A percentile compares a stretch with the other conserved stretches of the same genome.
Evolutionary conservation across 345 rosid species (phyloP).

Genomic region (Adansonia digitata): DNA sequence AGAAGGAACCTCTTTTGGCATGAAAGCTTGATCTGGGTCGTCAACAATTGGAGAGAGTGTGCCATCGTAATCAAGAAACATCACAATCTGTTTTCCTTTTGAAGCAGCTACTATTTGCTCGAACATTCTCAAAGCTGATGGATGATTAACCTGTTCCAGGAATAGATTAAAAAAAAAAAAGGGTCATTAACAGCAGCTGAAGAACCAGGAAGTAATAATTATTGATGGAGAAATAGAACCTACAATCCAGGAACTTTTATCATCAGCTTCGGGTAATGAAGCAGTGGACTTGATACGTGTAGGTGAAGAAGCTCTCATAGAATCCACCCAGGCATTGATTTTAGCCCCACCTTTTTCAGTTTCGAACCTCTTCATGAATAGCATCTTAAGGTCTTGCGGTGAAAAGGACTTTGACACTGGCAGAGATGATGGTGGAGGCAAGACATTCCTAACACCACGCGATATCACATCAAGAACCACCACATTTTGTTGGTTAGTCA

Average conservation of each 20-base stretch:
- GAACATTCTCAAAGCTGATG: constrained; percentile 77
- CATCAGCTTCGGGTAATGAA: constrained; percentile 26
- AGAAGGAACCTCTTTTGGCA: constrained; percentile 62
- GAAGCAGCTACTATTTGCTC: constrained; percentile 56
- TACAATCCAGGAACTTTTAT: constrained; percentile 57
- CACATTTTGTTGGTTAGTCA: constrained; percentile 78
- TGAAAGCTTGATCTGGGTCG: constrained; percentile 91
- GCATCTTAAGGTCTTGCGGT: constrained; percentile 32
- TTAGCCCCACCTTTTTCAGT: constrained; percentile 34
- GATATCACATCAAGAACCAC: constrained; percentile 47
- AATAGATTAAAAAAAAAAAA: neutral
- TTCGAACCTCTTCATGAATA: constrained; percentile 42
- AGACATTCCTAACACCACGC: constrained; percentile 32
- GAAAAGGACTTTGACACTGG: constrained; percentile 27
- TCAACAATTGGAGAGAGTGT: constrained; percentile 95
- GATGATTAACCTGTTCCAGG: constrained; percentile 53
- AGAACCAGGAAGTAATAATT: neutral
- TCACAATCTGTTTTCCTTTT: constrained; percentile 74
- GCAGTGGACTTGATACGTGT: constrained; percentile 50
- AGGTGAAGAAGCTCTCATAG: constrained; percentile 91
- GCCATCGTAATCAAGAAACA: constrained; percentile 96
- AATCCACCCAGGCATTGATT: constrained; percentile 60
- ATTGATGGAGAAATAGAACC: constrained; percentile 19
- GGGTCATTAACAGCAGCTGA: neutral
- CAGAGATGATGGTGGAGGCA: constrained; percentile 33